Base-by-base conservation (phyloP, 2,329 filamentous ascomycete species). In the Aureobasidium sp. region DNA sequence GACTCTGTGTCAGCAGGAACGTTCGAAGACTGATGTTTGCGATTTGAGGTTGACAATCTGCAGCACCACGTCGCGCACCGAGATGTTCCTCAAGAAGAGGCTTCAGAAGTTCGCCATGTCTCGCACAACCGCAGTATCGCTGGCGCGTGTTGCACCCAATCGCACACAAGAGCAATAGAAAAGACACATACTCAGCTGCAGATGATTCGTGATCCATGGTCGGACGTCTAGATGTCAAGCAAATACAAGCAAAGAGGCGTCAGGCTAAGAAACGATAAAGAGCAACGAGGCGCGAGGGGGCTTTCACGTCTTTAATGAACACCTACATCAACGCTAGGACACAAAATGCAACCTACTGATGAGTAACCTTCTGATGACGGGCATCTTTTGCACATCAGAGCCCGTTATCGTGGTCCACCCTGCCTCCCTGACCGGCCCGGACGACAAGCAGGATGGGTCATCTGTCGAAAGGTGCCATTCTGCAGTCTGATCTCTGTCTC, bases 131-230 rank as follows among this genome's bases (percentile, higher is more conserved):
- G 17, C 2, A 5, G n/a, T 34, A 15, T 17, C 29, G 9, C 47
- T 20, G n/a, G 26, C 10, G 46, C 32, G 34, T n/a, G 1, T 20
- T 7, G 32, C 32, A 17, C 20, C 6, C 48, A 20, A 20, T 4
- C 13, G 17, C 36, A 15, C 41, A 17, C 26, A 17, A 5, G 3
- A 26, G 15, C 1, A 29, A 20, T 32, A 20, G 32, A n/a, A 36
- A 36, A 32, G 15, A 27, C 17, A 60, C 57, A 26, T 51, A 60
- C 57, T 60, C 57, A 50, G 57, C 57, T 51, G 57, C 57, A 32
- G 46, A 17, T 46, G 57, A 29, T 51, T 60, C 57, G 57, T 51
- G 57, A 60, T 60, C 57, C 57, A 60, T 60, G 57, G n/a, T 60
- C 24, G 46, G 57, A 43, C 46, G 36, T 37, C 20, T 34, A 10